phyloP scores from a whole-genome alignment of 2,329 filamentous ascomycete species.

The Pseudogymnoascus sp. region DNA sequence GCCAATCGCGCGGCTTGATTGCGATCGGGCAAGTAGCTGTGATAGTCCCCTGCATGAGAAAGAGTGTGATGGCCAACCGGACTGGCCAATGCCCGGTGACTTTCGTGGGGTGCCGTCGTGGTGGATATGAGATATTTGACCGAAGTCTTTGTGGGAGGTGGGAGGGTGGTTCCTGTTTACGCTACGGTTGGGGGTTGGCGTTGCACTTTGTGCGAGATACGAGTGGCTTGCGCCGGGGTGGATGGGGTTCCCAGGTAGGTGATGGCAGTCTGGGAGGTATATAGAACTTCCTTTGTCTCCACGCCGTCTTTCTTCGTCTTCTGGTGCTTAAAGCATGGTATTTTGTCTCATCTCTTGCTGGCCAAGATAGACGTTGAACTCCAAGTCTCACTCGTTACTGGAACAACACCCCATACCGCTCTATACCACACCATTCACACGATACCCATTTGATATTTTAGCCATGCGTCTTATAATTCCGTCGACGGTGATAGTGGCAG shows the following conservation, averaged over 20 bases:
- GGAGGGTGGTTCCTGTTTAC: background rate
- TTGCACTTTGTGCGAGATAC: background rate
- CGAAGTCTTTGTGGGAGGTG: background rate
- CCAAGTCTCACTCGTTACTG: background rate
- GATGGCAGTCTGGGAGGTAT: background rate
- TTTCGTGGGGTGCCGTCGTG: background rate
- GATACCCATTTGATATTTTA: constrained; percentile 9
- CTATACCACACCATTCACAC: background rate
- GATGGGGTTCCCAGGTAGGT: background rate
- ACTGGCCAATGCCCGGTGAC: background rate
- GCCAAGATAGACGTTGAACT: constrained; percentile 7
- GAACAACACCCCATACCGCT: background rate
- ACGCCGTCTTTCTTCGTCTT: background rate
- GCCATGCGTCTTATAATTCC: constrained; percentile 7
- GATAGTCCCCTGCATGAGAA: constrained; percentile 6
- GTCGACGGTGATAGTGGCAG: background rate
- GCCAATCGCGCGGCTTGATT: background rate
- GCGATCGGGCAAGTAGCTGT: background rate
- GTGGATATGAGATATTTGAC: background rate
- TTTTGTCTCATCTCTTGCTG: constrained; percentile 8
- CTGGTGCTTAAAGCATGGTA: background rate
- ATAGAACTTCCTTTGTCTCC: constrained; percentile 1
- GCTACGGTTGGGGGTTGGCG: background rate
- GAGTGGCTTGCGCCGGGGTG: background rate
- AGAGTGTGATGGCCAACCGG: background rate